Conservation (phyloP, 2,329 filamentous ascomycete species). For the Apiospora koreana region DNA sequence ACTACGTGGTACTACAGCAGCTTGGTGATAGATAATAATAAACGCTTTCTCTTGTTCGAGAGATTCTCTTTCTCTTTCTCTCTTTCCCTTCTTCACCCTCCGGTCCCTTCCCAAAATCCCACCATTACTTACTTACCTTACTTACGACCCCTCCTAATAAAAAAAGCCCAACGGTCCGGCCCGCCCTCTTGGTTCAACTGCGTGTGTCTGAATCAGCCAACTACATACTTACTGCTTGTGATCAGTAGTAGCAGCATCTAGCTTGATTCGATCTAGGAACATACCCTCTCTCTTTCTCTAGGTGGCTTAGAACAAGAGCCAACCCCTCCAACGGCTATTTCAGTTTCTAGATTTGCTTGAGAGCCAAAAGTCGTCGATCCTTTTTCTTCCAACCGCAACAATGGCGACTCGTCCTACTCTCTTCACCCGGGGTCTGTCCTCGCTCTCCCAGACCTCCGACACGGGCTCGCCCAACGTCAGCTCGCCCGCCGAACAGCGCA, state of each 20-base stretch:
- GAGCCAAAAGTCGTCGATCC: not conserved
- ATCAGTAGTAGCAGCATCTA: not conserved
- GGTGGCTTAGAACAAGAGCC: not conserved
- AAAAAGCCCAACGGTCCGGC: constrained; percentile 3
- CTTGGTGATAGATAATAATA: not conserved
- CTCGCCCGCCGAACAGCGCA: constrained; percentile 72
- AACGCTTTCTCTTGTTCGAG: constrained; percentile 8
- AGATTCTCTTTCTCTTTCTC: not conserved
- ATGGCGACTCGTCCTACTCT: constrained; percentile 61
- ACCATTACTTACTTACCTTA: not conserved
- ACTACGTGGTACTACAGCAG: constrained; percentile 1
- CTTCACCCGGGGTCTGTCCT: constrained; percentile 64
- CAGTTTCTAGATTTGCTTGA: not conserved
- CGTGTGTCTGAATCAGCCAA: not conserved
- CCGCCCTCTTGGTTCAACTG: not conserved
- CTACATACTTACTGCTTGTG: not conserved
- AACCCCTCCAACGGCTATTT: not conserved
- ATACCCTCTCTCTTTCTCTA: not conserved
- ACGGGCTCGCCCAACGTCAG: constrained; percentile 60
- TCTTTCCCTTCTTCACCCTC: not conserved
- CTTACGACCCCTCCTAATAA: constrained; percentile 11
- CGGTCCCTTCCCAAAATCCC: not conserved
- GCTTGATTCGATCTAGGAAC: constrained; percentile 3
- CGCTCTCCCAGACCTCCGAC: constrained; percentile 59
- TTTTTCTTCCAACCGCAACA: constrained; percentile 19